phyloP scores from a whole-genome alignment of 495 filamentous ascomycete species.

The Parachaetomium inaequale region DNA sequence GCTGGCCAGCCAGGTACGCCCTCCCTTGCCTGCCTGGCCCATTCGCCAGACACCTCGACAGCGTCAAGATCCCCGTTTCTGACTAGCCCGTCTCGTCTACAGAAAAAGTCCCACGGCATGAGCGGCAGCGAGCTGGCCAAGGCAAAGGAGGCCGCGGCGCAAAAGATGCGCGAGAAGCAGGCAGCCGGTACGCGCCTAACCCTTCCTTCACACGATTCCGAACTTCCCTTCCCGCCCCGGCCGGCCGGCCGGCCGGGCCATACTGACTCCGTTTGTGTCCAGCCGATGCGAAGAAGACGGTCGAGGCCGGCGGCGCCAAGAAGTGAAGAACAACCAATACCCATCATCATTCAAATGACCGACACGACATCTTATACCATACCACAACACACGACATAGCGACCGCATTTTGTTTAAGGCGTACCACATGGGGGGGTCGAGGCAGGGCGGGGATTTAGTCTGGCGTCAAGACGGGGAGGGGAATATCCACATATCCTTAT shows the following conservation, averaged over 20 bases:
- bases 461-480: neutral
- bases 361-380: slow-evolving; percentile 7
- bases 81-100: slow-evolving; percentile 18
- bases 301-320: slow-evolving; percentile 29
- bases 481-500: neutral
- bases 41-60: slow-evolving; percentile 13
- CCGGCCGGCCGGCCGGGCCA: no score
- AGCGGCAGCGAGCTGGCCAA: slow-evolving; percentile 66
- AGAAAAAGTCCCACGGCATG: slow-evolving; percentile 61
- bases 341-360: slow-evolving; percentile 4
- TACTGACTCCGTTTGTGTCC: neutral
- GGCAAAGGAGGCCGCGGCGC: slow-evolving; percentile 71
- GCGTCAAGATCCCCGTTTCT: neutral
- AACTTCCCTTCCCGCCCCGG: neutral
- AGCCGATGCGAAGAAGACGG: slow-evolving; percentile 53
- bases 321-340: slow-evolving; percentile 24
- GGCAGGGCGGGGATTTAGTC: neutral
- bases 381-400: neutral
- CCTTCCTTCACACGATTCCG: neutral
- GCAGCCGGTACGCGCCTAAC: slow-evolving; percentile 58
- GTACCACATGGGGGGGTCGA: neutral
- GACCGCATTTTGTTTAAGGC: neutral
- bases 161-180: slow-evolving; percentile 90
- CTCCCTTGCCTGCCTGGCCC: slow-evolving; percentile 3
- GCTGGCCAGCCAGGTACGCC: slow-evolving; percentile 50